phyloP scores from a whole-genome alignment of 2,329 filamentous ascomycete species.

The Colletotrichum cordylinicola region DNA sequence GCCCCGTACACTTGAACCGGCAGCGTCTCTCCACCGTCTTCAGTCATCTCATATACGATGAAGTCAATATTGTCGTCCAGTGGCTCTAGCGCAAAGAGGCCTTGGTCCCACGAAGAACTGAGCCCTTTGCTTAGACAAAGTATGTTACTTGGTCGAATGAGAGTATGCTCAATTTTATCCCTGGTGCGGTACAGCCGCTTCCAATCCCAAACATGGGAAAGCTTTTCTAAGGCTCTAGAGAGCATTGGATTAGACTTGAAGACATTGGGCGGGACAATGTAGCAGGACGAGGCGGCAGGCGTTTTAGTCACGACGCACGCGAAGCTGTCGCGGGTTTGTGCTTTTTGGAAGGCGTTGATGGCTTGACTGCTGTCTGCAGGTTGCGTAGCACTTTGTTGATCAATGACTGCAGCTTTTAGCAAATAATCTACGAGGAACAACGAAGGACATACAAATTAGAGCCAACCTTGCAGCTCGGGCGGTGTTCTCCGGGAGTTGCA shows the following conservation, averaged over 20 bases:
- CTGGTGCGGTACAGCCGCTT: neutral
- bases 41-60: neutral
- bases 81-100: neutral
- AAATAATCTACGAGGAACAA: neutral
- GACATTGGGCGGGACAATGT: neutral
- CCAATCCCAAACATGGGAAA: neutral
- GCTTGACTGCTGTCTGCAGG: neutral
- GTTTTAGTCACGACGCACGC: neutral
- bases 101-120: neutral
- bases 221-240: neutral
- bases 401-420: neutral
- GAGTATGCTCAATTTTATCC: neutral
- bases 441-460: neutral
- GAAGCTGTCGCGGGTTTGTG: neutral
- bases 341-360: neutral
- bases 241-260: neutral
- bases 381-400: neutral
- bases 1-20: neutral
- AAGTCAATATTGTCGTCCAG: neutral
- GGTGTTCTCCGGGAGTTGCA: neutral
- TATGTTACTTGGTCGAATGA: neutral
- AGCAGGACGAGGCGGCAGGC: neutral
- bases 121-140: neutral
- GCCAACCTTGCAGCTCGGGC: neutral
- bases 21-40: neutral